Evolutionary conservation across 495 filamentous ascomycete genomes (phyloP), one percentile per base, ranked within the genome.

Genomic region (Ramalina intermedia): DNA sequence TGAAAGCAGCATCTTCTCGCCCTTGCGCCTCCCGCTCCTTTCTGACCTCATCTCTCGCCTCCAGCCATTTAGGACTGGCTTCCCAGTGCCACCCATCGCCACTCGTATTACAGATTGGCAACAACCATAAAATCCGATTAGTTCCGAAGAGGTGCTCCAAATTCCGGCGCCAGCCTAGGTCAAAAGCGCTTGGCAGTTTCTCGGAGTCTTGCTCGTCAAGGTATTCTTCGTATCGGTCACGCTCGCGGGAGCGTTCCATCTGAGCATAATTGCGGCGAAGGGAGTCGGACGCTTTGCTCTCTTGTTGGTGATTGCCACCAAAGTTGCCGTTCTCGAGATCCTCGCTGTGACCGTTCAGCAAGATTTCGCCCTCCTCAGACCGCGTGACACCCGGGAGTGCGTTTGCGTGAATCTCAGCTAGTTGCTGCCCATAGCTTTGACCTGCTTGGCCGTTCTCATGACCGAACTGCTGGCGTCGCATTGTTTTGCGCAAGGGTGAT

Each of bases 41-140:
- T 2, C 76, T 69, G 27, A 86, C 58, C 2, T 66, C 63, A 18
- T 87, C 80, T 37, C 78, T 71, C 3, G 80, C 81, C 21, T 76
- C 79, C 14, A 84, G 52, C 75, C 86, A 91, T 50, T 73, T 74
- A 1, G 68, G 64, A 50, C 78, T 94, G 1, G 87, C 75, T 58
- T 94, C 88, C 91, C 91, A 98, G 55, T 65, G 75, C 88, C 88
- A 96, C n/a, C 91, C 91, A 60, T 98, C 87, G 9, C 89, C 89
- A 0, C 75, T 81, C 0, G 86, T 90, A 47, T 80, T 94, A 62
- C 79, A 79, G 14, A 94, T 63, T 0, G 91, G 93, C n/a, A 95
- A 54, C 3, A 66, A 58, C 89, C 91, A 95, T 5, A 86, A 67
- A 27, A 76, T 63, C 11, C 79, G 78, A 0, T 66, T 72, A 2